These are phyloP conservation scores for Brettanomyces custersianus DNA, from an alignment of 805 yeast genomes.

Conservation along the genomic window DNA sequence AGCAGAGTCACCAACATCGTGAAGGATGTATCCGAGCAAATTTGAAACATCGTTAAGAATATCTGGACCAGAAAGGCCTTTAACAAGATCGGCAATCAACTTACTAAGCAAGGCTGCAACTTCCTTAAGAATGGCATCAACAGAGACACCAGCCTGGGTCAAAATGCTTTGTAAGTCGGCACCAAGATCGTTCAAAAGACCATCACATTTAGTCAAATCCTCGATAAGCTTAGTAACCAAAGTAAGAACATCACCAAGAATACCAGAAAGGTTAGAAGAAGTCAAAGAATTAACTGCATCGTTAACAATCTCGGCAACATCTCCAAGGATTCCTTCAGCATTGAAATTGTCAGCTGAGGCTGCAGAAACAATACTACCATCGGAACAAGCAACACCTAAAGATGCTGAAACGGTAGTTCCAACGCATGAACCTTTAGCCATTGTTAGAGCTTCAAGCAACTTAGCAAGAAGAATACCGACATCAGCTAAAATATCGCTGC, in stretches of 20 bases:
- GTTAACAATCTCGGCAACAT: conserved; percentile 1
- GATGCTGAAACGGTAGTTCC: background rate
- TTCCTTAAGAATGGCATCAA: background rate
- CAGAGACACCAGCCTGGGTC: background rate
- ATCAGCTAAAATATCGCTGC: background rate
- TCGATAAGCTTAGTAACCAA: background rate
- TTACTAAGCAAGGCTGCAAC: background rate
- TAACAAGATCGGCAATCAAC: background rate
- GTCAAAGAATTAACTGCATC: conserved; percentile 1
- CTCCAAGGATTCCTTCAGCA: background rate
- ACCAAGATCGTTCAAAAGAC: background rate
- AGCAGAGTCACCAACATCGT: background rate
- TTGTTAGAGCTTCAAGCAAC: background rate
- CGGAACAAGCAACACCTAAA: background rate
- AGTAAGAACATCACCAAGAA: background rate
- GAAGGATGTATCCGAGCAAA: background rate
- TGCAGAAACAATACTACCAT: background rate
- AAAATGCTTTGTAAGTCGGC: background rate
- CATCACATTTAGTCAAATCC: conserved; percentile 1
- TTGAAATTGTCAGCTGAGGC: background rate
- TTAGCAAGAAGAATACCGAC: background rate
- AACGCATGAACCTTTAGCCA: background rate
- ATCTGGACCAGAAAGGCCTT: background rate
- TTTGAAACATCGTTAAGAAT: background rate
- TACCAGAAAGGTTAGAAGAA: background rate